phyloP scores from a whole-genome alignment of 2,329 filamentous ascomycete species.

The Aaosphaeria arxii region DNA sequence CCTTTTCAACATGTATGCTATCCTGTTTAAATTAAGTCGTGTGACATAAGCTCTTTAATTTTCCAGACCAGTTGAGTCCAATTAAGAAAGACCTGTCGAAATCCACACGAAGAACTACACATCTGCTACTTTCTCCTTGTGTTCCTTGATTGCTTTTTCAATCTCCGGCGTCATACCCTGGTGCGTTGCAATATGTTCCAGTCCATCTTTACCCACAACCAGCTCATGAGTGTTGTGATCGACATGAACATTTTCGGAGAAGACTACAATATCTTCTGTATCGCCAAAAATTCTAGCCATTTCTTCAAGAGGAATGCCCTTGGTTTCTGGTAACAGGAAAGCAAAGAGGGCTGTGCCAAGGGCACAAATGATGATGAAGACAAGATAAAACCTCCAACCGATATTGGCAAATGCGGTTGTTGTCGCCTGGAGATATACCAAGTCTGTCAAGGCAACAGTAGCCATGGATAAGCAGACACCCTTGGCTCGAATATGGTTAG shows the following conservation, averaged over 20 bases:
- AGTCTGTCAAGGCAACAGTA: slow-evolving; percentile 37
- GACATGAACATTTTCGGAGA: slow-evolving; percentile 12
- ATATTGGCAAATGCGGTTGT: slow-evolving; percentile 31
- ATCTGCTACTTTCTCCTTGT: slow-evolving; percentile 4
- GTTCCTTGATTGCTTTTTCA: slow-evolving; percentile 5
- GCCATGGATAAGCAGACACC: slow-evolving; percentile 20
- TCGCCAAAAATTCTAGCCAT: slow-evolving; percentile 27
- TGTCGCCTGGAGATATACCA: slow-evolving; percentile 25
- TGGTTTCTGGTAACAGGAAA: slow-evolving; percentile 27
- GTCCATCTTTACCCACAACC: slow-evolving; percentile 8
- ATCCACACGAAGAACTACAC: not conserved
- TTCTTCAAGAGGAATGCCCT: slow-evolving; percentile 30
- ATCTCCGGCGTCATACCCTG: slow-evolving; percentile 9
- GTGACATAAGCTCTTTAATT: too few relatives aligned
- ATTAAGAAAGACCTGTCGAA: too few relatives aligned
- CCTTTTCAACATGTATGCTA: too few relatives aligned
- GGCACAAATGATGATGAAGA: slow-evolving; percentile 19
- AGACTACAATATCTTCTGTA: slow-evolving; percentile 16
- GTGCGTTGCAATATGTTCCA: slow-evolving; percentile 15
- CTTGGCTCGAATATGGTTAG: slow-evolving; percentile 22
- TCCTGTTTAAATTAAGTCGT: too few relatives aligned
- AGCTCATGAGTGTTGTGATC: slow-evolving; percentile 21
- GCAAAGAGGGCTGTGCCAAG: slow-evolving; percentile 13
- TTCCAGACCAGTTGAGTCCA: too few relatives aligned
- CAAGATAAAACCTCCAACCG: slow-evolving; percentile 29